Evolutionary conservation across 1,284 basidiomycete genomes (phyloP), one percentile per base, ranked within the genome.

Genomic region (Volvariella surrecta): DNA sequence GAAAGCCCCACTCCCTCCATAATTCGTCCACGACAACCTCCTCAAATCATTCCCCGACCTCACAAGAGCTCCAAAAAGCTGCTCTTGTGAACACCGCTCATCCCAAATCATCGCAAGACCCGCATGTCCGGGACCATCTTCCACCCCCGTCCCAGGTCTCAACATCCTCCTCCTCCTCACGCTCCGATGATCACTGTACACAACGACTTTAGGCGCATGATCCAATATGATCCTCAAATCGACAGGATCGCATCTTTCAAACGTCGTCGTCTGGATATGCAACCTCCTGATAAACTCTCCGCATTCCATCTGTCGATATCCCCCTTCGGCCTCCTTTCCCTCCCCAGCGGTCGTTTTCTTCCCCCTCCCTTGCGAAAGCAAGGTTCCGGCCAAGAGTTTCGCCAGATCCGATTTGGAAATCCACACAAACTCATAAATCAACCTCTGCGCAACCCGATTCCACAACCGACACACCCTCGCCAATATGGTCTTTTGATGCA

Each of bases 381-480:
- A 59, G 16, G 72, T 71, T 50, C 62, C 66, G 3, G 79, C 79
- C 2, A 85, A 61, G 0, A 64, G 56, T 52, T 73, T 73, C 1
- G 79, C 82, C 48, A 84, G 77, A 30, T 64, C 60, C 3, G 72
- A 71, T 32, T 68, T 64, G 42, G 66, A 65, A 50, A 86, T 76
- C 82, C 82, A 82, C 34, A 85, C 68, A 54, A 74, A 79, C 53
- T 83, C 78, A 59, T 72, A 85, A 10, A 84, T 56, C 37, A 73
- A 68, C 37, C 70, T 68, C 47, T 74, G 72, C 9, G 68, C 63
- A 45, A 76, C 64, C 32, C 57, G 62, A 54, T 75, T 65, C 76
- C 77, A 85, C 4, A 62, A 56, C 40, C 69, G 67, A 51, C 61
- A 76, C 4, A 85, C 81, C 32, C 73, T 62, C 3, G 74, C 66